These are phyloP conservation scores for Microdochium nivale DNA, from an alignment of 2,329 filamentous ascomycete species.

Conservation along the genomic window DNA sequence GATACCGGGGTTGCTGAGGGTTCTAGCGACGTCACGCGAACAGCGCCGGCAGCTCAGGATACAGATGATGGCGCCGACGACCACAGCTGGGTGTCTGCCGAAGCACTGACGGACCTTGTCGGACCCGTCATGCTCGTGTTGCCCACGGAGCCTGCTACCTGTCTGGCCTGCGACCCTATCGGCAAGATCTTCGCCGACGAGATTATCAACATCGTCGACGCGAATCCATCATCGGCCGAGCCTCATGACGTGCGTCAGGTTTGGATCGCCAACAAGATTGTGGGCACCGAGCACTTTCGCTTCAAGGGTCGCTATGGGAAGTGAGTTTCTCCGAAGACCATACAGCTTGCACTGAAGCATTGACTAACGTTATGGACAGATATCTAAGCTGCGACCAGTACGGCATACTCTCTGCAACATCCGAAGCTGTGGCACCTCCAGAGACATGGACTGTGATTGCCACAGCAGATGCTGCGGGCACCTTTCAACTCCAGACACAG, in stretches of 20 bases:
- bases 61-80: constrained; percentile 45
- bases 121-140: constrained; percentile 80
- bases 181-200: constrained; percentile 77
- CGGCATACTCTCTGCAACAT: constrained; percentile 66
- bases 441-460: constrained; percentile 70
- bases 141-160: constrained; percentile 63
- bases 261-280: constrained; percentile 80
- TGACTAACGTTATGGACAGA: constrained; percentile 28
- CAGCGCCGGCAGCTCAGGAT: constrained; percentile 9
- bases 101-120: constrained; percentile 61
- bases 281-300: constrained; percentile 71
- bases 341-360: neutral
- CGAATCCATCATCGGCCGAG: constrained; percentile 74
- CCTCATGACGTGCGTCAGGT: constrained; percentile 95
- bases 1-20: constrained; percentile 28
- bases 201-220: constrained; percentile 84
- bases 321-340: constrained; percentile 32
- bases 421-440: constrained; percentile 74
- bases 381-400: constrained; percentile 82
- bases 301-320: constrained; percentile 88
- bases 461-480: constrained; percentile 56
- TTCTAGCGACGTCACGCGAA: constrained; percentile 24
- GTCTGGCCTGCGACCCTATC: constrained; percentile 75
- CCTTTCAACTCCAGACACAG: constrained; percentile 67
- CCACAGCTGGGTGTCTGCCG: constrained; percentile 88